Evolutionary conservation across 371 early-diverging fungal genomes (phyloP), one percentile per base, ranked within the genome.

Genomic region (Smittium culicis): DNA sequence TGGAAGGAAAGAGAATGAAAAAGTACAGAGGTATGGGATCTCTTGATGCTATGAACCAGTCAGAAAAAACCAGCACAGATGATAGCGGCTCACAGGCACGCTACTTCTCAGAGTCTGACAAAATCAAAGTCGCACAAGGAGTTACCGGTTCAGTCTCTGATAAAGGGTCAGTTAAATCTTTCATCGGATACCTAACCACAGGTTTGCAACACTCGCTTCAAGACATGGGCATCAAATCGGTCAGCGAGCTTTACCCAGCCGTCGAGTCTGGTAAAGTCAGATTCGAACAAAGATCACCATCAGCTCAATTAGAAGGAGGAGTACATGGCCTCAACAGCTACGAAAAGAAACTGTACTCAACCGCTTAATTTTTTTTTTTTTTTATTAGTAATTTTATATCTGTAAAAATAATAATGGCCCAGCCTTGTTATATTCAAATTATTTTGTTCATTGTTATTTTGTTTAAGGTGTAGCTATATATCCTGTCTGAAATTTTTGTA

Each of bases 111-210:
- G 97, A 97, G 78, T 83, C 84, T 35, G 94, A 93, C 83, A 85
- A 83, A 67, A 87, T 95, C 82, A 97, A 97, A 85, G 97, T 97
- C 29, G 97, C 97, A n/a, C 97, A 97, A 80, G 97, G 97, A 73
- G 93, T 92, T 54, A 85, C 94, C 55, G 97, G 97, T 45, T 88
- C 91, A 5, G 96, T 97, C 35, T 84, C 93, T 54, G 97, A 97
- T 77, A 94, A 94, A 87, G 97, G 97, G 35, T 86, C 86, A 34
- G 90, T 94, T 71, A 90, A 91, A 81, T 90, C 88, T 80, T 95
- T 91, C 70, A 72, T 93, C 60, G 85, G 86, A 24, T 96, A 96
- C 79, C 81, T 97, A 59, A 81, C 85, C 67, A 88, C 93, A 61
- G 97, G 97, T 71, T 83, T 97, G 35, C 94, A 97, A 81, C 97